Evolutionary conservation across 495 filamentous ascomycete species (phyloP), one percentile per base, ranked within the genome.

Genomic region (Pyrenula aspistea): DNA sequence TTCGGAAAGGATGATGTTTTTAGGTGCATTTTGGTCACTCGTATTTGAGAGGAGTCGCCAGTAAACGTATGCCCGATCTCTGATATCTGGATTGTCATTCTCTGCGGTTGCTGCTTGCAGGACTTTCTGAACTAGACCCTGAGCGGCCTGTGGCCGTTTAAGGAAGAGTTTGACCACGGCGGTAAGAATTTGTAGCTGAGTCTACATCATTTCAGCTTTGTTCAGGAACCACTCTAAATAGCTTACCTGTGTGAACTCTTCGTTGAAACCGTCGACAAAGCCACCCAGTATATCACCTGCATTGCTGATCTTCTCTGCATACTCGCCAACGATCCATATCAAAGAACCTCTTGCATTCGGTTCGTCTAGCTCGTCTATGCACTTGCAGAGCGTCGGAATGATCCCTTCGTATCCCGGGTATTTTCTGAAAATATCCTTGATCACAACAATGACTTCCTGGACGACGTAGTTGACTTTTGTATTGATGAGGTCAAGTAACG

Each of bases 391-490:
- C 4, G 90, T 96, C 12, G 92, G 91, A 60, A 98, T 97, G 62
- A 98, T 95, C 15, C 90, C 92, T 67, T 97, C 94, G 65, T 97
- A 98, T 24, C 93, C 92, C 3, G 92, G 92, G 66, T 97, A 98
- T 69, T 94, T 95, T 25, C 93, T 80, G 73, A 98, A 92, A 52
- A 98, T 98, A 64, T 98, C 94, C 72, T 95, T 95, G 74, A 98
- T 96, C 15, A 98, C 93, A 23, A 97, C 89, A 58, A 97, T 88
- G 1, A 91, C 94, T 70, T 98, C 93, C 69, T 98, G 93, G 11
- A 98, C 93, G 53, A 98, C 94, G 67, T 98, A 98, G 74, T 96
- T 96, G 65, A 97, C 91, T 72, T 97, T 97, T 51, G 89, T 95
- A 59, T 89, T 86, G 63, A 98, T 95, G 20, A 98, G 73, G 64